phyloP scores from a whole-genome alignment of 257 asterid species.

The Osmanthus fragrans region DNA sequence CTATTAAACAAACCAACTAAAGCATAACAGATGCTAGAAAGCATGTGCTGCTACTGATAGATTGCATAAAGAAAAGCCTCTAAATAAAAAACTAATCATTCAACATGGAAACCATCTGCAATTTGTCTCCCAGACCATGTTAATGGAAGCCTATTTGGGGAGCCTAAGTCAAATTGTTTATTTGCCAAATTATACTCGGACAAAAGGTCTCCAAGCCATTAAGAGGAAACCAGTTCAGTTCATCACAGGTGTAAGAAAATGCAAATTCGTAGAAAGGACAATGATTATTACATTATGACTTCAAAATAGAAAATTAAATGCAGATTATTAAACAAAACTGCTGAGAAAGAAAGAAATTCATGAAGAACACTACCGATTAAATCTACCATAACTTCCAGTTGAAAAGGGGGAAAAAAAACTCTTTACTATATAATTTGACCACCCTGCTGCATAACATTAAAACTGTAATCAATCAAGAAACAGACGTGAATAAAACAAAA shows the following conservation, averaged over 20 bases:
- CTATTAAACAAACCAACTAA: background rate
- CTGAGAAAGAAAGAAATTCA: background rate
- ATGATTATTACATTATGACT: background rate
- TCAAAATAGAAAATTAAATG: background rate
- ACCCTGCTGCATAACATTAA: background rate
- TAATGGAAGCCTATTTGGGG: background rate
- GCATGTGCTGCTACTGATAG: background rate
- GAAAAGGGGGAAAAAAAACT: background rate
- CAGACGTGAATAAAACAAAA: background rate
- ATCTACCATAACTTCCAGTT: background rate
- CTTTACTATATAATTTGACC: background rate
- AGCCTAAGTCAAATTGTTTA: too few relatives aligned
- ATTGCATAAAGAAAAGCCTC: background rate
- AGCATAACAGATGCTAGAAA: conserved; percentile 2
- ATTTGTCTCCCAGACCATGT: background rate
- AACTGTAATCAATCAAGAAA: background rate
- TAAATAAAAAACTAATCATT: background rate
- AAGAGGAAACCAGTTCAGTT: background rate
- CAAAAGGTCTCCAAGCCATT: background rate
- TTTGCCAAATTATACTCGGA: background rate
- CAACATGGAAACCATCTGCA: background rate
- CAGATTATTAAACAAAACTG: too few relatives aligned
- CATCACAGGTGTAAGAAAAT: background rate
- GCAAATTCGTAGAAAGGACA: background rate
- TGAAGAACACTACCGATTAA: too few relatives aligned